phyloP scores from a whole-genome alignment of 2,329 filamentous ascomycete genomes.

The Amylocarpus encephaloides region DNA sequence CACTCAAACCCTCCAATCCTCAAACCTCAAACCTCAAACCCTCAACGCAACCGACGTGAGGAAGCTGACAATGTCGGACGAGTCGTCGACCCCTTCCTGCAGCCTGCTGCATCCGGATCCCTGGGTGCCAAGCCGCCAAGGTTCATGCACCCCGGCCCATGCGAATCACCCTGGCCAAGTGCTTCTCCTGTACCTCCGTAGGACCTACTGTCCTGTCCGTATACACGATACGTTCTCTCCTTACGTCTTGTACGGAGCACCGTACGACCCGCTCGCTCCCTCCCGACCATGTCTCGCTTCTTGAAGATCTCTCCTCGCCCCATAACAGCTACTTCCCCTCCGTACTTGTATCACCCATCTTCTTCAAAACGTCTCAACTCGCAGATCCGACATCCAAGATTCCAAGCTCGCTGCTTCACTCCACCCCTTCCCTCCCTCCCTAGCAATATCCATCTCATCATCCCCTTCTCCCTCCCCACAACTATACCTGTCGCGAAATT shows the following conservation, averaged over 20 bases:
- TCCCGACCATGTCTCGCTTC: slow-evolving; percentile 22
- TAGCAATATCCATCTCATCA: neutral
- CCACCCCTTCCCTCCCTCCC: neutral
- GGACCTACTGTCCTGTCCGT: neutral
- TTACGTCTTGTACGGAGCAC: neutral
- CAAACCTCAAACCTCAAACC: too few relatives aligned
- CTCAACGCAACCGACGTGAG: too few relatives aligned
- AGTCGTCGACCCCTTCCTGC: too few relatives aligned
- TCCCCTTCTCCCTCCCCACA: neutral
- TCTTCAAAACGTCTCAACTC: slow-evolving; percentile 28
- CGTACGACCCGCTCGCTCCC: neutral
- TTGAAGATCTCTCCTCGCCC: slow-evolving; percentile 12
- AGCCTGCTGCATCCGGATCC: too few relatives aligned
- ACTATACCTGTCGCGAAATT: slow-evolving; percentile 9
- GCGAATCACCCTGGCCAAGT: too few relatives aligned
- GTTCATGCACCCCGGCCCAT: too few relatives aligned
- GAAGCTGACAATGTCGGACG: too few relatives aligned
- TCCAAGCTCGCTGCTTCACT: neutral
- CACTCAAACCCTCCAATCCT: too few relatives aligned
- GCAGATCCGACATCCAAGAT: slow-evolving; percentile 19
- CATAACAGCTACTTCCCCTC: slow-evolving; percentile 1
- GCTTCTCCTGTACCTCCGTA: neutral
- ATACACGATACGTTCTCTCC: too few relatives aligned
- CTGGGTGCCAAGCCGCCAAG: too few relatives aligned
- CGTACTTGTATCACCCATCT: slow-evolving; percentile 18